Conservation (phyloP, 2,329 filamentous ascomycete species). For the Clonostachys sp. region DNA sequence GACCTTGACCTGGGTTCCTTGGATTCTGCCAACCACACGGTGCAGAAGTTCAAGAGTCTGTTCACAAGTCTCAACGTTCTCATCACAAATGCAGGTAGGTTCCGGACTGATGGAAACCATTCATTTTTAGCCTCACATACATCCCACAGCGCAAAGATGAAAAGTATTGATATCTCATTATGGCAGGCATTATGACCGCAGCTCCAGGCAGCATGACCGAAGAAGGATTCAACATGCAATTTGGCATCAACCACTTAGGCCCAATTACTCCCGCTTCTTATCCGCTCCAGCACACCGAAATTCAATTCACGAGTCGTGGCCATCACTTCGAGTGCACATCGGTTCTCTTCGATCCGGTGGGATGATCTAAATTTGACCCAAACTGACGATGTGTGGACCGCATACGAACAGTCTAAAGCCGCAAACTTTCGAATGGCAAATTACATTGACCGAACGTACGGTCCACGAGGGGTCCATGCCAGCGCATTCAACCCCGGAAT, state of each 20-base stretch:
- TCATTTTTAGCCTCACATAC: no score
- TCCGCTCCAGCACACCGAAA: background rate
- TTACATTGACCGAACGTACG: background rate
- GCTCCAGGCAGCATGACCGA: no score
- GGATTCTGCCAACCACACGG: conserved; percentile 17
- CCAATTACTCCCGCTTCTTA: no score
- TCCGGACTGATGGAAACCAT: no score
- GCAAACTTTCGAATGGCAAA: background rate
- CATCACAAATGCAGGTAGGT: conserved; percentile 33
- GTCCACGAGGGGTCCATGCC: background rate
- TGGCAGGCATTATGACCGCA: no score
- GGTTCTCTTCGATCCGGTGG: background rate
- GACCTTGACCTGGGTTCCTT: conserved; percentile 20
- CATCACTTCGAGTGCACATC: background rate
- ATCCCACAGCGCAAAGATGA: no score
- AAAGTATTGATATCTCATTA: no score
- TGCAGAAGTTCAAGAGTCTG: conserved; percentile 8
- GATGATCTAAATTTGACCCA: background rate
- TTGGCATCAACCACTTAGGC: no score
- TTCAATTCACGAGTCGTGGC: background rate
- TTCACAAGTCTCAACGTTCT: conserved; percentile 18
- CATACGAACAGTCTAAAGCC: background rate
- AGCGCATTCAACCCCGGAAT: background rate
- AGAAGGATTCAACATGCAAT: no score
- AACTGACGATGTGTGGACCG: background rate